Percentiles rank a stretch among this genome's conserved stretches.
phyloP scores from a whole-genome alignment of 805 yeast genomes.

The Jamesozyma gamospora region DNA sequence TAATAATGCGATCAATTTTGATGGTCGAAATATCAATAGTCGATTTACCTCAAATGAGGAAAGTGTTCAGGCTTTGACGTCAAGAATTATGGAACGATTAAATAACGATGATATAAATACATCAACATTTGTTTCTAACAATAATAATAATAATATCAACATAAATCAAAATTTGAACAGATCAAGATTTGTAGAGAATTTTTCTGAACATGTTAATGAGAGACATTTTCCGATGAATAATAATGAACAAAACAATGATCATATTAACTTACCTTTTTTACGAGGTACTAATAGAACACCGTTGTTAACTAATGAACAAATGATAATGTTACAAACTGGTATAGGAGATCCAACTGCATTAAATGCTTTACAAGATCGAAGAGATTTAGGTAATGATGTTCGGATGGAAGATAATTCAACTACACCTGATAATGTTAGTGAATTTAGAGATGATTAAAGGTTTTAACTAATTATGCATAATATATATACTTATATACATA shows the following conservation, averaged over 20 bases:
- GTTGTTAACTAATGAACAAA: conserved; percentile 18
- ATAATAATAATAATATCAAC: conserved; percentile 2
- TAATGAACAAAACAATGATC: no score
- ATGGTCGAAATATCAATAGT: background rate
- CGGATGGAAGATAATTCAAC: conserved; percentile 18
- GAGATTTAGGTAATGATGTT: conserved; percentile 2
- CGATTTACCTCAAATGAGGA: background rate
- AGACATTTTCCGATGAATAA: background rate
- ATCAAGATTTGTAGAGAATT: no score
- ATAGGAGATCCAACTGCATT: conserved; percentile 8
- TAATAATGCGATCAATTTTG: background rate
- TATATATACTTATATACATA: background rate
- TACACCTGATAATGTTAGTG: conserved; percentile 22
- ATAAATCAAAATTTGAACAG: background rate
- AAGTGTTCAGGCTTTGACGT: background rate
- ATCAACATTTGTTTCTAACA: background rate
- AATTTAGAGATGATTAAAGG: conserved; percentile 1
- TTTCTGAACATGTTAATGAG: no score
- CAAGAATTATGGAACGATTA: background rate
- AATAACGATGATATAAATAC: background rate
- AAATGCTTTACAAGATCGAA: background rate
- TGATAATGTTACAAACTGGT: conserved; percentile 21
- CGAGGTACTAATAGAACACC: conserved; percentile 11
- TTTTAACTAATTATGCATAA: background rate
- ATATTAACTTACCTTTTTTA: conserved; percentile 6